Base-by-base conservation (phyloP, 2,329 filamentous ascomycete genomes). In the Triangularia verruculosa region DNA sequence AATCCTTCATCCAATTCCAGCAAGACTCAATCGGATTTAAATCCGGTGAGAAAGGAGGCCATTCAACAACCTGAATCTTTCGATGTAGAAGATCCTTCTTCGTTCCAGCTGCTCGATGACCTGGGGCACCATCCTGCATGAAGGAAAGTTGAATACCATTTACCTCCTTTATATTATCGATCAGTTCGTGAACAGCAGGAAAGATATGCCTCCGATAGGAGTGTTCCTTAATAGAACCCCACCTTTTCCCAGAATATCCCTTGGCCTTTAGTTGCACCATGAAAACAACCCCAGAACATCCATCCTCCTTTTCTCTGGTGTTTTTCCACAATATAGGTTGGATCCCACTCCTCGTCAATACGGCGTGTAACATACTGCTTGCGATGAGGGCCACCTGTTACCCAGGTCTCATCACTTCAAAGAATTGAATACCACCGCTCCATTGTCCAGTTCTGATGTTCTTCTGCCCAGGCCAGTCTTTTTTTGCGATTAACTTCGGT, bases 221-320 rank as follows among this genome's bases (percentile, higher is more conserved):
- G 32, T 71, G 59, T 11, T 54, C 57, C 13, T 67, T 71, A 28
- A 74, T 74, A 27, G 43, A 64, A 20, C 68, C 68, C 71, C 64
- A 75, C 72, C 64, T 74, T 74, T 66, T 74, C 70, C 72, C 65
- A 75, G 62, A 74, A 73, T n/a, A 74, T 56, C 15, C 63, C 64
- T 27, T 66, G 69, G 7, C 72, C 71, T 65, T 72, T 73, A 7
- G 43, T 52, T 32, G 17, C 30, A 20, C 72, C 68, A 56, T 60
- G 66, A 65, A 74, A 73, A 55, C 65, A 71, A 11, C 66, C 72
- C 68, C 64, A 75, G 59, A 75, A 74, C 67, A 74, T 74, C 69
- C 63, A 74, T 2, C 72, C 71, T 22, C 58, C 32, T 58, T 69
- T 69, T n/a, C 64, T 54, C 39, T 68, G 63, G 28, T 68, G 20